Percentiles rank a stretch among this genome's conserved stretches.
These are phyloP conservation scores for Pyrenochaeta sp. DNA, from an alignment of 2,329 filamentous ascomycete species.

Conservation along the genomic window DNA sequence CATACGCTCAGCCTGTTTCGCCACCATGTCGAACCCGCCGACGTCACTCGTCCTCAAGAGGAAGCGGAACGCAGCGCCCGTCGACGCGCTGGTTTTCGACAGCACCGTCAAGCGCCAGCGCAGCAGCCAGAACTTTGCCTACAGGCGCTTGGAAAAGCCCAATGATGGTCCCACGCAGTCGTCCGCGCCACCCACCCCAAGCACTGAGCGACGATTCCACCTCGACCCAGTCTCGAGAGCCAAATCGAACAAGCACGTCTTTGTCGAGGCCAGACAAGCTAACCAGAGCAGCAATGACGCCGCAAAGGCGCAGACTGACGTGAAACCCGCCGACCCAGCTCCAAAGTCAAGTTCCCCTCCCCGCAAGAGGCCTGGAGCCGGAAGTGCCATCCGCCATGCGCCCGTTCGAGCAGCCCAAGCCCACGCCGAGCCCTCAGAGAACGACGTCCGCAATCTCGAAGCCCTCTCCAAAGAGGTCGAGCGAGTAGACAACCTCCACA, in stretches of 20 bases:
- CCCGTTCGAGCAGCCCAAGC: slow-evolving; percentile 10
- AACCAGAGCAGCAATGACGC: slow-evolving; percentile 3
- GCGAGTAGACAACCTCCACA: slow-evolving; percentile 23
- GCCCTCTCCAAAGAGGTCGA: slow-evolving; percentile 43
- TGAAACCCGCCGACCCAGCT: slow-evolving; percentile 3
- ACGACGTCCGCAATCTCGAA: slow-evolving; percentile 42
- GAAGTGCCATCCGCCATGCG: slow-evolving; percentile 21
- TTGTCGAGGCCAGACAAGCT: slow-evolving; percentile 23
- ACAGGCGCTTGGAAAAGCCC: slow-evolving; percentile 35
- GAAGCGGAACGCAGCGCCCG: slow-evolving; percentile 63
- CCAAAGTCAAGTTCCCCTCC: slow-evolving; percentile 21
- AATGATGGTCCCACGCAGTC: slow-evolving; percentile 16
- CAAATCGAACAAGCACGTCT: slow-evolving; percentile 26
- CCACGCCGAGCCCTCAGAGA: slow-evolving; percentile 24
- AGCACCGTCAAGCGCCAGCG: slow-evolving; percentile 30
- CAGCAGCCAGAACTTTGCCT: slow-evolving; percentile 22
- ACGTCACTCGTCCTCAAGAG: slow-evolving; percentile 58
- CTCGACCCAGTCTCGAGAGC: slow-evolving; percentile 27
- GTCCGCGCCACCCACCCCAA: slow-evolving; percentile 23
- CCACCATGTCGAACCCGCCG: slow-evolving; percentile 31
- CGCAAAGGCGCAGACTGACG: slow-evolving; percentile 8
- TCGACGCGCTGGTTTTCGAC: slow-evolving; percentile 57
- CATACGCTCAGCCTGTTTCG: too few species aligned
- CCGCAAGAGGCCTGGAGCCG: slow-evolving; percentile 39
- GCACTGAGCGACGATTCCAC: slow-evolving; percentile 31